Evolutionary conservation across 1,139 yeast genomes (phyloP).

Genomic region (Sugiyamaella xylanicola): DNA sequence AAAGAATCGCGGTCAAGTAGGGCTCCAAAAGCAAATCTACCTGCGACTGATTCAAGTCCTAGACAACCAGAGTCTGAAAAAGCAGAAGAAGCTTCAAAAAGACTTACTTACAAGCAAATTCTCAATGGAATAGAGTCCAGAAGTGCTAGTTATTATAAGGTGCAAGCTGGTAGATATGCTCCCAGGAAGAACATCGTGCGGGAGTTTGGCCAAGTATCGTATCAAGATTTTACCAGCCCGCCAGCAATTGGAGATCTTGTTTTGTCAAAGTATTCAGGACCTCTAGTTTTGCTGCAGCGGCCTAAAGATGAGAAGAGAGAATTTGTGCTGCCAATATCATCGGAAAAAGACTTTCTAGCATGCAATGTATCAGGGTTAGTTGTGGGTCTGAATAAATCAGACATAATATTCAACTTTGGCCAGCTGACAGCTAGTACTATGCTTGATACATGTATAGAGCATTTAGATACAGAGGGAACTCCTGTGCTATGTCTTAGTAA

Average conservation of each 20-base stretch:
- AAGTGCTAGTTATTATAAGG: constrained; percentile 9
- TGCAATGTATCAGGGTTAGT: constrained; percentile 24
- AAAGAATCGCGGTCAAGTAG: too few relatives aligned
- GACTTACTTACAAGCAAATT: constrained; percentile 3
- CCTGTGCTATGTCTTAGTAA: constrained; percentile 15
- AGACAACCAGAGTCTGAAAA: too few relatives aligned
- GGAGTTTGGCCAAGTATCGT: constrained; percentile 4
- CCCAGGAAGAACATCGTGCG: constrained; percentile 6
- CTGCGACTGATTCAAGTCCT: too few relatives aligned
- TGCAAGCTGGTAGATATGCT: constrained; percentile 11
- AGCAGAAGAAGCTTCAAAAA: too few relatives aligned
- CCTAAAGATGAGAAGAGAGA: background rate
- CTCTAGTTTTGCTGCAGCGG: constrained; percentile 14
- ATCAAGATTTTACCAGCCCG: constrained; percentile 7
- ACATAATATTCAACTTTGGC: constrained; percentile 21
- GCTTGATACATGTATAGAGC: constrained; percentile 15
- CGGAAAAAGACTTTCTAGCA: constrained; percentile 17
- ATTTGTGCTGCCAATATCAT: background rate
- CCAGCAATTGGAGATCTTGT: constrained; percentile 19
- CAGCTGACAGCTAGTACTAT: constrained; percentile 17
- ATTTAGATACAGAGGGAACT: constrained; percentile 17
- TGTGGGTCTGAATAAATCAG: constrained; percentile 14
- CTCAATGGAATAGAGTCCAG: constrained; percentile 8
- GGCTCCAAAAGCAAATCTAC: too few relatives aligned
- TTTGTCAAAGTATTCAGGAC: constrained; percentile 14